phyloP scores from a whole-genome alignment of 1,139 yeast species.

The Spathaspora jeffriesii region DNA sequence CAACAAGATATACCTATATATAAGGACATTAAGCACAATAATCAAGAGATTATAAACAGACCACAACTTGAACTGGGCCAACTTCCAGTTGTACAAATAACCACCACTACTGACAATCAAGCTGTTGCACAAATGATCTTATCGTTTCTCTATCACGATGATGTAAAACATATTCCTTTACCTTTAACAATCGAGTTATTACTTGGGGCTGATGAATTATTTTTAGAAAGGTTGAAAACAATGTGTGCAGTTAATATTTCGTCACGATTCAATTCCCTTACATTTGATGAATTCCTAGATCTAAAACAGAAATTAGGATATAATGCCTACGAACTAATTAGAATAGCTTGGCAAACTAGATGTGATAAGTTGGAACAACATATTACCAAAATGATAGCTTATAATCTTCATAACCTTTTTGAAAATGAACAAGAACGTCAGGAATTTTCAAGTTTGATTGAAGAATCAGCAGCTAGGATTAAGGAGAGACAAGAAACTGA shows the following conservation, averaged over 20 bases:
- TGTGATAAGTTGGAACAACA: constrained; percentile 66
- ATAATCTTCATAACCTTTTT: constrained; percentile 41
- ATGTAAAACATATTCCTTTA: constrained; percentile 48
- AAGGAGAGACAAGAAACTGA: constrained; percentile 68
- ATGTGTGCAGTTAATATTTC: constrained; percentile 65
- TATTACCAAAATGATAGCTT: constrained; percentile 60
- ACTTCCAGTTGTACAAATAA: constrained; percentile 31
- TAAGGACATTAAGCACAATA: constrained; percentile 1
- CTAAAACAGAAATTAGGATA: constrained; percentile 25
- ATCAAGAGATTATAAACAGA: constrained; percentile 21
- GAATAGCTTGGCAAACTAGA: constrained; percentile 69
- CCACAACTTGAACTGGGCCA: constrained; percentile 18
- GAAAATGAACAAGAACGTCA: constrained; percentile 25
- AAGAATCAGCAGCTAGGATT: constrained; percentile 59
- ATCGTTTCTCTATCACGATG: constrained; percentile 62
- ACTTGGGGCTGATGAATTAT: constrained; percentile 59
- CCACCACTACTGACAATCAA: constrained; percentile 23
- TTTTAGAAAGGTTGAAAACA: constrained; percentile 63
- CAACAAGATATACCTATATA: constrained; percentile 20
- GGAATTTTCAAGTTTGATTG: constrained; percentile 22
- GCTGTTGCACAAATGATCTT: constrained; percentile 56
- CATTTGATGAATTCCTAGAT: constrained; percentile 19
- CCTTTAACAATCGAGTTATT: constrained; percentile 55
- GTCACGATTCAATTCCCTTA: constrained; percentile 26
- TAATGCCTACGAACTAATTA: constrained; percentile 55